Percentiles rank a stretch among this genome's conserved stretches.
These are phyloP conservation scores for Mucor plumbeus DNA, from an alignment of 371 early-diverging fungal species.

Conservation along the genomic window DNA sequence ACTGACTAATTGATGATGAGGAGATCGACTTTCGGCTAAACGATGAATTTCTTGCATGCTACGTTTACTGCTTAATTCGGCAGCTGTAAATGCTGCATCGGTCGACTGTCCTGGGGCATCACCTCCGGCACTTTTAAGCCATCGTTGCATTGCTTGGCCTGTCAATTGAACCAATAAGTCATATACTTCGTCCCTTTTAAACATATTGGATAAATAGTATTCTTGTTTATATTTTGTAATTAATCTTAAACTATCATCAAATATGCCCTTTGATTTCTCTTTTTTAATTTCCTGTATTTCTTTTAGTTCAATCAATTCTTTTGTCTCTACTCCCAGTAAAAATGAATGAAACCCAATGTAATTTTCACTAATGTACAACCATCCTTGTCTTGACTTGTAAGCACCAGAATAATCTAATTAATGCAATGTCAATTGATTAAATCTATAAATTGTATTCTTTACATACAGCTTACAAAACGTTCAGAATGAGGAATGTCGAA, in stretches of 20 bases:
- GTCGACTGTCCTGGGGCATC: conserved; percentile 68
- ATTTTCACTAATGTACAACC: conserved; percentile 94
- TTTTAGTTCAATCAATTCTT: conserved; percentile 86
- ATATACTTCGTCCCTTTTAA: conserved; percentile 89
- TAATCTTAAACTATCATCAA: conserved; percentile 87
- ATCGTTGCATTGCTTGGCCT: conserved; percentile 81
- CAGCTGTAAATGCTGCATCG: conserved; percentile 18
- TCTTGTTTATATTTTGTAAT: conserved; percentile 77
- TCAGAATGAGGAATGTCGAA: conserved; percentile 86
- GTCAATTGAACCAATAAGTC: conserved; percentile 90
- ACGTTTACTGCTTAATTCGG: conserved; percentile 9
- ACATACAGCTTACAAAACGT: conserved; percentile 85
- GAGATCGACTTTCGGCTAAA: background rate
- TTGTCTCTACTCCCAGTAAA: conserved; percentile 90
- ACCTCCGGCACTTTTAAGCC: conserved; percentile 78
- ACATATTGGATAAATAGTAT: conserved; percentile 91
- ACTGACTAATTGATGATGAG: conserved; percentile 37
- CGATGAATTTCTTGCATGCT: conserved; percentile 3
- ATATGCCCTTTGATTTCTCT: conserved; percentile 88
- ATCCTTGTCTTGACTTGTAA: conserved; percentile 90
- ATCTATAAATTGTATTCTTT: background rate
- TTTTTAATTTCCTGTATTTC: conserved; percentile 86
- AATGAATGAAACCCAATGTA: conserved; percentile 94
- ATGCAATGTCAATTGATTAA: background rate
- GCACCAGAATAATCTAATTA: conserved; percentile 88